Conservation (phyloP, 108 stramenopile genomes). For the Pseudonitzschia multiseries region DNA sequence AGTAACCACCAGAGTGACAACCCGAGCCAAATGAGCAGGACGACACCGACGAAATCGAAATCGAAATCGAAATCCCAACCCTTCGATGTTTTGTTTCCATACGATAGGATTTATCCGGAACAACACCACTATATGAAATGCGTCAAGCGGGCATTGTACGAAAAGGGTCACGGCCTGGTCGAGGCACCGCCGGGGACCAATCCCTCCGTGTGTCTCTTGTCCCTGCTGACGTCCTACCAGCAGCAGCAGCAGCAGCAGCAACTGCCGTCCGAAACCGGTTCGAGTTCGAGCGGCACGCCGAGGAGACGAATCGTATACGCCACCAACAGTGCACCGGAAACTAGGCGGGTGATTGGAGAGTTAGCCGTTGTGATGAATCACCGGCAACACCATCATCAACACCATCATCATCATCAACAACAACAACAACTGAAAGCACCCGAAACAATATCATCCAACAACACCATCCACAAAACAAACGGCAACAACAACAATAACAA, state of each 20-base stretch:
- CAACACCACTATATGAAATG: conserved; percentile 93
- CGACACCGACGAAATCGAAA: too few species aligned
- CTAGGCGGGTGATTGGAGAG: conserved; percentile 91
- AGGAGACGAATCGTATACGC: background rate
- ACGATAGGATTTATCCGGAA: conserved; percentile 88
- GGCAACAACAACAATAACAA: background rate
- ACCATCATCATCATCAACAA: background rate
- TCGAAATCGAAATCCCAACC: background rate
- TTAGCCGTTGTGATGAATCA: conserved; percentile 80
- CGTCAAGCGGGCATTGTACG: conserved; percentile 87
- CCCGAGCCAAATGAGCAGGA: too few species aligned
- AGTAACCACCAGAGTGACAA: too few species aligned
- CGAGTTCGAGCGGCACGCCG: conserved; percentile 94
- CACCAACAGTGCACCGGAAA: conserved; percentile 79
- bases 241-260: conserved; percentile 46
- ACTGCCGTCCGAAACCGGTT: conserved; percentile 5
- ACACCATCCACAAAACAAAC: background rate
- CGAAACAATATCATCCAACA: too few species aligned
- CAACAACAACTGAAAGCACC: background rate
- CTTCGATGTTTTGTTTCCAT: conserved; percentile 93
- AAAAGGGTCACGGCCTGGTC: conserved; percentile 84
- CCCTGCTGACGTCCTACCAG: conserved; percentile 92
- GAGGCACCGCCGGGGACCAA: conserved; percentile 87
- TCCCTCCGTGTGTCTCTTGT: conserved; percentile 65
- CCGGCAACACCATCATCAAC: conserved; percentile 26